Evolutionary conservation across 306 rosid genomes (phyloP).

Genomic region (Spatholobus suberectus): DNA sequence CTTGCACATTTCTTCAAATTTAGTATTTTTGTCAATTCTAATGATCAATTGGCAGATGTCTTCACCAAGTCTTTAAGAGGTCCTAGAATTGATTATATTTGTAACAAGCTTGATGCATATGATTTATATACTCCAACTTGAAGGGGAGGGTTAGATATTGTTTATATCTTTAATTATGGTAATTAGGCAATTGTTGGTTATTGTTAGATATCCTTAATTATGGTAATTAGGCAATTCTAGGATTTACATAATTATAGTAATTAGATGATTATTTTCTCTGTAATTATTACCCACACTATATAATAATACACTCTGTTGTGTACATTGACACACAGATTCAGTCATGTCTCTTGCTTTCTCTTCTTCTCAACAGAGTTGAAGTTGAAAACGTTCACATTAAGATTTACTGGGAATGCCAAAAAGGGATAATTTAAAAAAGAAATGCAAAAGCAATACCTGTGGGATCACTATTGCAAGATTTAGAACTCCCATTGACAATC

Average conservation of each 20-base stretch:
- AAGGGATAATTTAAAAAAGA: not conserved
- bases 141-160: not conserved
- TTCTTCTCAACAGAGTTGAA: constrained; percentile 1
- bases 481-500: constrained; percentile 93
- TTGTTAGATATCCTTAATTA: not conserved
- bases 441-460: constrained; percentile 65
- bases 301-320: not conserved
- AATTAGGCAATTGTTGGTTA: no score
- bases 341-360: not conserved
- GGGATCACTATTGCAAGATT: constrained; percentile 92
- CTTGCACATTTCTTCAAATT: not conserved
- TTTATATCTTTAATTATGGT: no score
- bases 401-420: not conserved
- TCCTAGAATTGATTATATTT: not conserved
- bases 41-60: not conserved
- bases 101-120: not conserved
- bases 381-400: constrained; percentile 26
- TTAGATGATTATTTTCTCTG: not conserved
- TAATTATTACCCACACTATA: not conserved
- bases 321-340: not conserved
- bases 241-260: not conserved
- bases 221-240: no score
- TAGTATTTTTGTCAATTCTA: not conserved
- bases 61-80: not conserved
- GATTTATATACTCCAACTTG: not conserved